Base-by-base conservation (phyloP, 192 early-diverging fungal genomes). In the Coemansia aciculifera region DNA sequence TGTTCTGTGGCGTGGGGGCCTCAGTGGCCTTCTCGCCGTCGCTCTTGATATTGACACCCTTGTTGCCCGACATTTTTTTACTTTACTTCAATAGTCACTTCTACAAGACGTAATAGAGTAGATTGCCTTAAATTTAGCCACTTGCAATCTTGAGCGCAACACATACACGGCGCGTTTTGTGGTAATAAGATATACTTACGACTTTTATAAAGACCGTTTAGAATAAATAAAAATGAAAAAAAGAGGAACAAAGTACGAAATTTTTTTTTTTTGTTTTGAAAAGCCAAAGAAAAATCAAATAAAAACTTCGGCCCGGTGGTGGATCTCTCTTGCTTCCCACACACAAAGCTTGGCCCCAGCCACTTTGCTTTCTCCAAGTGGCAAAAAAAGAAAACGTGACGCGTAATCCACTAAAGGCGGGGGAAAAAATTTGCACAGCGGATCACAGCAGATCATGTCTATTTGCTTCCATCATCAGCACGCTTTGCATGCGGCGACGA, bases 1-100 rank as follows among this genome's bases (percentile, higher is more conserved):
- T 87, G 74, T 88, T 88, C 78, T 88, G 87, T 49, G 85, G 85
- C 12, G 86, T 87, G 13, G 86, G 86, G 23, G 87, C 87, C 11
- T 56, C 81, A 67, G 69, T 66, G 72, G 73, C 72, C 78, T 85
- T 84, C 23, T 84, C 81, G 56, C 72, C 54, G 64, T 84, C 83
- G 69, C 62, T 84, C 85, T 86, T 87, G 86, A 87, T 87, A 67
- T 86, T 74, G 29, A 87, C 81, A 66, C 73, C 85, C 65, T 83
- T 81, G 81, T 75, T 70, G 17, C 61, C 61, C 27, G 59, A 56
- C 59, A 64, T 67, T 67, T 48, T 29, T 19, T 44, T 49, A 54
- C 24, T 56, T 29, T 32, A 38, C 62, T 62, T 29, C n/a, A 48
- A n/a, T n/a, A 27, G 6, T 48, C 31, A 42, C 42, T n/a, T 15